These are phyloP conservation scores for Rhododendron kiyosumense DNA, from an alignment of 148 eudicot species.

Conservation along the genomic window DNA sequence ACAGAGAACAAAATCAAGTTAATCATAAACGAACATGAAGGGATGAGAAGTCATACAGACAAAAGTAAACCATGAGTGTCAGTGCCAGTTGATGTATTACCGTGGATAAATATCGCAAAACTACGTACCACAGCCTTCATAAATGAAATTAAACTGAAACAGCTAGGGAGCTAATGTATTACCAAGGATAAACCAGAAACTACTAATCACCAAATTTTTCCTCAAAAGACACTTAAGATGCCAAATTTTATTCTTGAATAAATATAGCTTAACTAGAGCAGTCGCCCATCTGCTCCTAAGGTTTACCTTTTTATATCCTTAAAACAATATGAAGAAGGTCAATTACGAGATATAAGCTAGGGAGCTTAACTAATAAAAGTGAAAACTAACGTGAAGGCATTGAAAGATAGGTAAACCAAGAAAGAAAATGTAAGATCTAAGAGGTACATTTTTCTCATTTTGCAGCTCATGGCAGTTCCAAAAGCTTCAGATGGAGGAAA, in stretches of 20 bases:
- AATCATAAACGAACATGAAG: not conserved
- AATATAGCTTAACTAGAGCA: not conserved
- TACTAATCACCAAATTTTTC: not conserved
- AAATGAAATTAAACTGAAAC: not conserved
- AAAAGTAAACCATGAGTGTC: not conserved
- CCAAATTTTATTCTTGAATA: not conserved
- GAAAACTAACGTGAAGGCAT: not conserved
- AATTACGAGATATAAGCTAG: not conserved
- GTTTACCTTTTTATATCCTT: not conserved
- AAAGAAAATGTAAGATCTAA: not conserved
- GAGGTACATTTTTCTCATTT: not conserved
- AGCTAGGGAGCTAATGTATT: too few relatives aligned
- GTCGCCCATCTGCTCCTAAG: not conserved
- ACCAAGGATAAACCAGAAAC: not conserved
- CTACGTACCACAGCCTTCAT: not conserved
- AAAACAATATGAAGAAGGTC: not conserved
- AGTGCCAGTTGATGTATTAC: not conserved
- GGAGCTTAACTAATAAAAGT: not conserved
- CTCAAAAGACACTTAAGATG: not conserved
- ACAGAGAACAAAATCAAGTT: not conserved
- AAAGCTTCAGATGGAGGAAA: not conserved
- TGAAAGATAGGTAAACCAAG: not conserved
- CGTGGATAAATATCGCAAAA: not conserved
- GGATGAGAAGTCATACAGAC: not conserved
- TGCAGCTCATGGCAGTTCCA: not conserved